phyloP scores from a whole-genome alignment of 345 rosid genomes.

The Firmiana major region DNA sequence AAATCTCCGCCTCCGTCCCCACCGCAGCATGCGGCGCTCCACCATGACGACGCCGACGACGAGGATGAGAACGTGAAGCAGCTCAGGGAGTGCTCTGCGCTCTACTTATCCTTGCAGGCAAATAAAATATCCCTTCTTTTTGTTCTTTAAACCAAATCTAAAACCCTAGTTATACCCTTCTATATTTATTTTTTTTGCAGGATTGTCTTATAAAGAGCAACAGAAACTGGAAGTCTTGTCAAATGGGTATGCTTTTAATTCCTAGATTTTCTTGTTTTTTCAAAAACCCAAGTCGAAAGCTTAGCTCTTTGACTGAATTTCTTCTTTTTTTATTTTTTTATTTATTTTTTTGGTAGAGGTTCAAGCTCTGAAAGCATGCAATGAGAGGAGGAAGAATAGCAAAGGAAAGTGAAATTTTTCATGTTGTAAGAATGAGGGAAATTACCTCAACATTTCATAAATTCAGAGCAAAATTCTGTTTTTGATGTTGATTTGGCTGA shows the following conservation, averaged over 20 bases:
- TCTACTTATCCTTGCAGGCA: constrained; percentile 76
- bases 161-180: constrained; percentile 15
- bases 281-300: background rate
- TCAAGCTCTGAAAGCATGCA: constrained; percentile 62
- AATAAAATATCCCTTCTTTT: background rate
- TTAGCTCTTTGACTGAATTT: background rate
- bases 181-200: constrained; percentile 28
- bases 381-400: constrained; percentile 35
- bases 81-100: constrained; percentile 70
- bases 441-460: background rate
- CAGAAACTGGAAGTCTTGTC: constrained; percentile 88
- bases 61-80: constrained; percentile 91
- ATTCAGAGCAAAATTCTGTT: background rate
- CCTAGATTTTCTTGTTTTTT: background rate
- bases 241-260: constrained; percentile 47
- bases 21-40: constrained; percentile 29
- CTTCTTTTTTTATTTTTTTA: background rate
- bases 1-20: constrained; percentile 7
- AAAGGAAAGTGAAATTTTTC: constrained; percentile 22
- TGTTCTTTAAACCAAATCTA: background rate
- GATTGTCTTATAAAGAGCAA: constrained; percentile 69
- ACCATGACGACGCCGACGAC: constrained; percentile 66
- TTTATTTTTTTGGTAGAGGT: constrained; percentile 32
- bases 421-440: background rate
- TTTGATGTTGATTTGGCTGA: background rate